Base-by-base conservation (phyloP, 495 filamentous ascomycete species). In the Haplographium delicatum region DNA sequence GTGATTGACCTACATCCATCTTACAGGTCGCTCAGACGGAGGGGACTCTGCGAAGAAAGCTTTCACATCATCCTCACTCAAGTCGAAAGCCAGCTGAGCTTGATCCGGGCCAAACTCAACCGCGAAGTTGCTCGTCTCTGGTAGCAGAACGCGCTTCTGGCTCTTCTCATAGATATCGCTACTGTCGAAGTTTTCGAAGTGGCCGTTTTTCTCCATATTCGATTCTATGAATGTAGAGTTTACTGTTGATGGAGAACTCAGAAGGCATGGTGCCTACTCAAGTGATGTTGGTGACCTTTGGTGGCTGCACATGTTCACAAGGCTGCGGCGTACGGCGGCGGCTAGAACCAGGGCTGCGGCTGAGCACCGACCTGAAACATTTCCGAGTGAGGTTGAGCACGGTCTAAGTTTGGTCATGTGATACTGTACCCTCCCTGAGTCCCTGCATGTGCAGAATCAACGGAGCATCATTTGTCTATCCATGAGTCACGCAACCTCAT, bases 71-170 rank as follows among this genome's bases (percentile, higher is more conserved):
- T 62, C 54, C 0, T 60, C 53, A 0, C 66, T 57, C 25, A 89
- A 52, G 62, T 91, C 69, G 27, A 80, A 76, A 4, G 79, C 81
- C 55, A 80, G 80, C 57, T 68, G 79, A 13, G 84, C 83, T 54
- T 74, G 69, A 9, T 82, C 70, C 19, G 74, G 73, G 25, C 83
- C 81, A 64, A 89, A 89, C 46, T 89, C 83, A 11, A 91, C 69
- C 16, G 85, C 77, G 57, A 91, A 89, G 55, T 84, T 88, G 10
- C 50, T 62, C 4, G 78, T 80, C 3, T 62, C 50, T 16, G 63
- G 51, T n/a, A 69, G 56, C 27, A 63, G 43, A 1, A 76, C 62
- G 15, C 62, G 60, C 4, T 52, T 34, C 46, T 73, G 59, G 35
- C 69, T 69, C 5, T 60, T 25, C 15, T 59, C 26, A 56, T 82